Base-by-base conservation (phyloP, 2,329 filamentous ascomycete genomes). In the Fusarium paranaense region DNA sequence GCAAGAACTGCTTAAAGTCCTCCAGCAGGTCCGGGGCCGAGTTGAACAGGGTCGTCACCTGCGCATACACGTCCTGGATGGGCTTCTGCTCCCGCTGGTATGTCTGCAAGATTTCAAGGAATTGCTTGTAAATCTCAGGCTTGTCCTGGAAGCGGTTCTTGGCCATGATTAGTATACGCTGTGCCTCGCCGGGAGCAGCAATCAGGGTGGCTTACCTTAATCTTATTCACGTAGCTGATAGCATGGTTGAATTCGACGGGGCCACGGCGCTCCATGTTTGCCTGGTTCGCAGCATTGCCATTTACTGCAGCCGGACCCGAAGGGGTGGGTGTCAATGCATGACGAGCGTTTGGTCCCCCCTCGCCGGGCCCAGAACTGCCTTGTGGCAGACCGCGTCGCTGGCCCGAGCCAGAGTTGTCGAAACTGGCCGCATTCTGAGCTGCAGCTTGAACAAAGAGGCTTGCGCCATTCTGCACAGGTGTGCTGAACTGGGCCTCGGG, bases 191-290 rank as follows among this genome's bases (percentile, higher is more conserved):
- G 40, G 20, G 20, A 10, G 22, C 2, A n/a, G 10, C n/a, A 38
- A 68, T 52, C 67, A 38, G 57, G 61, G 62, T 56, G 35, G 78
- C 89, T 82, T 85, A 97, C 95, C 92, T 99, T 99, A 79, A 99
- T 99, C 85, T 99, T 99, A 82, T 99, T 99, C 64, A 99, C 97
- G 80, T 99, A 99, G 82, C 95, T 98, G 73, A 99, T 99, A 1
- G 97, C 97, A 84, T 99, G 97, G 81, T 99, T 99, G 83, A 99
- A 99, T 81, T 99, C 97, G 20, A 99, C 97, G 1, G 97, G 97
- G 0, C 95, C 96, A 65, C 95, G 91, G 80, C 97, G 97, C 82
- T 97, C 95, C 81, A 94, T 85, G 83, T 89, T 85, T 82, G 89
- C 85, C 84, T 92, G 83, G 83, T 90, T 85, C 76, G 86, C 85